A percentile compares a stretch with the other conserved stretches of the same genome.
These are phyloP conservation scores for Blastobotrys aristatus DNA, from an alignment of 1,139 yeast species.

Conservation along the genomic window DNA sequence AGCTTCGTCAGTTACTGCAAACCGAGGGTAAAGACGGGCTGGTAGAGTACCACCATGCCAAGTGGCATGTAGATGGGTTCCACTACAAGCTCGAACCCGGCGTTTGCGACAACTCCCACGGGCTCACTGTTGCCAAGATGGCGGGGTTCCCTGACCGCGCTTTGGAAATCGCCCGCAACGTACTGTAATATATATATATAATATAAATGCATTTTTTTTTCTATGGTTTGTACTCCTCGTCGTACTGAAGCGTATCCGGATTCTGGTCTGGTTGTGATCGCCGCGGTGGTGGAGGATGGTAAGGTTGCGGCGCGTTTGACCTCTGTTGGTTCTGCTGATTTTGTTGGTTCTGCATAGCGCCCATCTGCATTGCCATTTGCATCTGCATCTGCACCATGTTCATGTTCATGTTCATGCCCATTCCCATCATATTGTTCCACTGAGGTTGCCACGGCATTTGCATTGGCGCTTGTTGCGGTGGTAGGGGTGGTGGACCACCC, in stretches of 20 bases:
- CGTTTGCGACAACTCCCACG: slow-evolving; percentile 71
- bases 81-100: slow-evolving; percentile 68
- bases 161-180: slow-evolving; percentile 34
- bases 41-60: slow-evolving; percentile 47
- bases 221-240: slow-evolving; percentile 10
- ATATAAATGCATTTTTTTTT: slow-evolving; percentile 3
- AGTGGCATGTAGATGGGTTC: slow-evolving; percentile 41
- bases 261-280: not conserved
- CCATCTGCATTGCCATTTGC: slow-evolving; percentile 10
- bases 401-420: slow-evolving; percentile 2
- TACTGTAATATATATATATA: not conserved
- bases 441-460: slow-evolving; percentile 6
- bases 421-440: not conserved
- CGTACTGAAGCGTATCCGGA: slow-evolving; percentile 6
- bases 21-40: slow-evolving; percentile 33
- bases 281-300: slow-evolving; percentile 4
- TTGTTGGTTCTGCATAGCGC: slow-evolving; percentile 7
- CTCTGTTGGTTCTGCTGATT: slow-evolving; percentile 3
- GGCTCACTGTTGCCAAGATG: slow-evolving; percentile 72
- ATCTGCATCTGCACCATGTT: slow-evolving; percentile 8
- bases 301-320: not conserved
- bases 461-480: slow-evolving; percentile 1
- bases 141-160: slow-evolving; percentile 80
- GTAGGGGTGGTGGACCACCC: slow-evolving; percentile 5
- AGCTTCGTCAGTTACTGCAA: slow-evolving; percentile 44